Percentiles rank a stretch among this genome's conserved stretches.
Evolutionary conservation across 768 basidiomycete genomes (phyloP).

Genomic region (Suillus americanus): DNA sequence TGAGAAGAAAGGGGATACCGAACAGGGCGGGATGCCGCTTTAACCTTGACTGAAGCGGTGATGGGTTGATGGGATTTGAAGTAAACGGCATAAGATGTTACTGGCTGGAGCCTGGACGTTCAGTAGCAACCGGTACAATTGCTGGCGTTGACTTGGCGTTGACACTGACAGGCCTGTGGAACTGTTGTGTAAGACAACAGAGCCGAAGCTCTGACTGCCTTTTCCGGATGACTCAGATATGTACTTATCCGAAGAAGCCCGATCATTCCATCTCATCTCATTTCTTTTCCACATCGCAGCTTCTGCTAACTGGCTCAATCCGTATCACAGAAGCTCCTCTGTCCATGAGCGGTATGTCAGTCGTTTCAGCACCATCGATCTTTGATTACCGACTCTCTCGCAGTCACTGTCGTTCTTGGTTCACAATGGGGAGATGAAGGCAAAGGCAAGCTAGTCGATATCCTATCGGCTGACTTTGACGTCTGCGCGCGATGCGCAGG

Average conservation of each 20-base stretch:
- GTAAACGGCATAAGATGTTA: slow-evolving; percentile 46
- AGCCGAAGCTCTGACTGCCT: background rate
- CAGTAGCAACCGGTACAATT: background rate
- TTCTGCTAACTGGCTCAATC: background rate
- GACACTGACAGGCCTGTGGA: background rate
- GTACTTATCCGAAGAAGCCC: background rate
- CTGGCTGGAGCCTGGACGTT: background rate
- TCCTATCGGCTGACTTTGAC: slow-evolving; percentile 86
- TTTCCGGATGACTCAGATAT: background rate
- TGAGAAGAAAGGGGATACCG: slow-evolving; percentile 81
- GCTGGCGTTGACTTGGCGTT: background rate
- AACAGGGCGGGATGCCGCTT: slow-evolving; percentile 71
- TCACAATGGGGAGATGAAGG: slow-evolving; percentile 94
- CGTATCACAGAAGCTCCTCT: background rate
- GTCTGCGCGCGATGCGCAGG: slow-evolving; percentile 96
- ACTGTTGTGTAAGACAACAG: too few relatives aligned
- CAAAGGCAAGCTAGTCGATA: slow-evolving; percentile 96
- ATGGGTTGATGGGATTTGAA: slow-evolving; percentile 44
- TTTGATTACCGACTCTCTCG: slow-evolving; percentile 9
- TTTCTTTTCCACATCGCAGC: slow-evolving; percentile 10
- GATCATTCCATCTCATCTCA: too few relatives aligned
- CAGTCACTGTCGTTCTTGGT: slow-evolving; percentile 77
- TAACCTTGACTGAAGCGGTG: slow-evolving; percentile 42
- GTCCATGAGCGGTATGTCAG: slow-evolving; percentile 26
- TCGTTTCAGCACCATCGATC: slow-evolving; percentile 5